Percentiles rank a stretch among this genome's conserved stretches.
These are phyloP conservation scores for Fraxinus quadrangulata DNA, from an alignment of 257 asterid genomes.

Conservation along the genomic window DNA sequence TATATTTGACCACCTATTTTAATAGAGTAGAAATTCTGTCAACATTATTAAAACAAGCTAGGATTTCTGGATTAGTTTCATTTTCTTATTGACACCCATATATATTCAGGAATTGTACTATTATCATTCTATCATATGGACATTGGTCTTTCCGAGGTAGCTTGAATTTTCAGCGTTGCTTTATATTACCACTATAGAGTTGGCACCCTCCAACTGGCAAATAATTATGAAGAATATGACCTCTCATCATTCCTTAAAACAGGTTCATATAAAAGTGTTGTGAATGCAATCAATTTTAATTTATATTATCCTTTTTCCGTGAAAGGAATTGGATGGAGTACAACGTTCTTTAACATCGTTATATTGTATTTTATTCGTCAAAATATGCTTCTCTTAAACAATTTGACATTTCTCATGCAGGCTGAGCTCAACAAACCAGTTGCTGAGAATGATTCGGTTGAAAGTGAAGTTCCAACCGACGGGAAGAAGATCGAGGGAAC, in stretches of 20 bases:
- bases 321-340: background rate
- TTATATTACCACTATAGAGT: background rate
- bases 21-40: background rate
- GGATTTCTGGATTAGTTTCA: background rate
- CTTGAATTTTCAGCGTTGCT: background rate
- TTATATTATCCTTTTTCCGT: background rate
- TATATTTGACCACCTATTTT: background rate
- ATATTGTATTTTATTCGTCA: background rate
- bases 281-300: background rate
- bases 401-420: conserved; percentile 36
- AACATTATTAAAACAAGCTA: background rate
- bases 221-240: background rate
- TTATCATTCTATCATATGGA: background rate
- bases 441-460: conserved; percentile 46
- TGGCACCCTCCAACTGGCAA: background rate
- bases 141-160: background rate
- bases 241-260: background rate
- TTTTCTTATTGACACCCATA: background rate
- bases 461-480: conserved; percentile 40
- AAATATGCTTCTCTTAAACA: conserved; percentile 16
- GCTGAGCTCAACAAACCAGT: conserved; percentile 75
- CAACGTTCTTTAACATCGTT: background rate
- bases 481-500: conserved; percentile 39
- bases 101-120: background rate
- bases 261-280: background rate